These are phyloP conservation scores for Microsporum ferrugineum DNA, from an alignment of 2,329 filamentous ascomycete genomes.

Conservation along the genomic window DNA sequence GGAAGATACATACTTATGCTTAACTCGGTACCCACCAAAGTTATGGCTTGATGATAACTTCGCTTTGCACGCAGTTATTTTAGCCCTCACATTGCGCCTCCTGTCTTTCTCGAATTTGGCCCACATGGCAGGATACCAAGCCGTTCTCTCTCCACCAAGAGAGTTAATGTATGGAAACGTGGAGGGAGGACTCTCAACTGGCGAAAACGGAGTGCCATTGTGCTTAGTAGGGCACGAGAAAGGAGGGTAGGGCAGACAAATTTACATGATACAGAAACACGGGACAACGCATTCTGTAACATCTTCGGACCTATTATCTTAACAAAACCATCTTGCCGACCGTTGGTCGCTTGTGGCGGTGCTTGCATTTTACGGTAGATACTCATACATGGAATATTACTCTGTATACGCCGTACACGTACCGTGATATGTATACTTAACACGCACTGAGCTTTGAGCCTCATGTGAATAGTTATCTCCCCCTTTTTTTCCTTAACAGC, in stretches of 20 bases:
- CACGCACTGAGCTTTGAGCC: background rate
- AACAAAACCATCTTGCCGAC: background rate
- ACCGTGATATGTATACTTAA: too few species aligned
- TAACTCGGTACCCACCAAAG: background rate
- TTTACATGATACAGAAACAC: background rate
- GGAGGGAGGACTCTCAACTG: background rate
- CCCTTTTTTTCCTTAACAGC: background rate
- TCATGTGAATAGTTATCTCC: background rate
- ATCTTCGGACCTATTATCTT: background rate
- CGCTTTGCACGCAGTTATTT: background rate
- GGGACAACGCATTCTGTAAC: background rate
- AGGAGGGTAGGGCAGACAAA: background rate
- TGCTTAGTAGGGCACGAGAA: background rate
- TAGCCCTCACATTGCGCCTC: background rate
- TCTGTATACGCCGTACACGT: background rate
- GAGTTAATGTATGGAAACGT: background rate
- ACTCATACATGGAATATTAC: background rate
- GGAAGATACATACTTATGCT: background rate
- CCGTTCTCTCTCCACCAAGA: background rate
- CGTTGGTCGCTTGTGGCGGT: background rate
- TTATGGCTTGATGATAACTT: background rate
- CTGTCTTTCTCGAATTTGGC: background rate
- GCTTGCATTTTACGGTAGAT: background rate
- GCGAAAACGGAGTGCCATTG: background rate
- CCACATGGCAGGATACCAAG: background rate